Evolutionary conservation across 495 filamentous ascomycete genomes (phyloP).

Genomic region (Lophium mytilinum): DNA sequence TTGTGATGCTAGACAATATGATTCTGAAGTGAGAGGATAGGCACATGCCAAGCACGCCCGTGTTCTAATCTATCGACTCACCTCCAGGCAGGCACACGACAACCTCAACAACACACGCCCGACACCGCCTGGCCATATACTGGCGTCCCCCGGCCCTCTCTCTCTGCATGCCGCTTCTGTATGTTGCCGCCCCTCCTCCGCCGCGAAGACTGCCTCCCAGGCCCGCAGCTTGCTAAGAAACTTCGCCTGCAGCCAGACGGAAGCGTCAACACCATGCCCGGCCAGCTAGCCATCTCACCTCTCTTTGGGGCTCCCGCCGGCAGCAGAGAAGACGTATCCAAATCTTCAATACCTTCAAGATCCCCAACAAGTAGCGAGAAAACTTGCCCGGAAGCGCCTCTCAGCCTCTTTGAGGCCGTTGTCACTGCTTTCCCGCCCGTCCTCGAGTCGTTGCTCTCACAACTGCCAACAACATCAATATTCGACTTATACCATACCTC

Average conservation of each 20-base stretch:
- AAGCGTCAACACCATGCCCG: conserved; percentile 11
- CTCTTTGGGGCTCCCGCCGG: conserved; percentile 9
- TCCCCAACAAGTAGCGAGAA: no score
- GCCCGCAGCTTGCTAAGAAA: conserved; percentile 18
- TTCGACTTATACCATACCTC: conserved; percentile 53
- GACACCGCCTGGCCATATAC: neutral
- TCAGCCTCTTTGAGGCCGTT: conserved; percentile 41
- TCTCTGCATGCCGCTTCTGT: conserved; percentile 18
- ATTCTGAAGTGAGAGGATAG: no score
- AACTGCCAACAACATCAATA: conserved; percentile 48
- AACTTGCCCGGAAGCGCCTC: neutral
- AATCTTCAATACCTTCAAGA: no score
- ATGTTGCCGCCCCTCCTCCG: conserved; percentile 23
- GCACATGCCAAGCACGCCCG: neutral
- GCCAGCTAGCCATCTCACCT: neutral
- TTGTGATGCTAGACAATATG: no score
- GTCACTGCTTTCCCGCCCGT: conserved; percentile 49
- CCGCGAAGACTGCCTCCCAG: conserved; percentile 23
- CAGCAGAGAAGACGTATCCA: no score
- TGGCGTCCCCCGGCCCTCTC: neutral
- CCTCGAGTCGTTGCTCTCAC: conserved; percentile 50
- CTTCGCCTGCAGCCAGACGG: conserved; percentile 19
- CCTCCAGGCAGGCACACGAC: neutral
- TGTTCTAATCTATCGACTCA: no score
- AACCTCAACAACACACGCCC: neutral